Percentiles rank a stretch among this genome's conserved stretches.
These are phyloP conservation scores for Abrus precatorius DNA, from an alignment of 306 rosid genomes.

Conservation along the genomic window DNA sequence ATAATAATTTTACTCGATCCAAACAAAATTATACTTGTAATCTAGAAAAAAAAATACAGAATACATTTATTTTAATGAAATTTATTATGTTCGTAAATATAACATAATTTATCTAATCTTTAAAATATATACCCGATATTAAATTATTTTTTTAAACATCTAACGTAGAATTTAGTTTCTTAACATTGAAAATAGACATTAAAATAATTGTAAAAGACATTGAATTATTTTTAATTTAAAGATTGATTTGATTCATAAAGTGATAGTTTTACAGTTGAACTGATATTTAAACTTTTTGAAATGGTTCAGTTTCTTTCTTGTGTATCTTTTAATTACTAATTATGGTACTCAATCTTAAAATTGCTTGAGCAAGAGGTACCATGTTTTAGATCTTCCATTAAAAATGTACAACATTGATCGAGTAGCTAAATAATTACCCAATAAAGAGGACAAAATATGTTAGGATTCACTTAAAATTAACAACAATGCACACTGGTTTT, in stretches of 20 bases:
- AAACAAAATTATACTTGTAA: too few relatives aligned
- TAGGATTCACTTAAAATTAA: not conserved
- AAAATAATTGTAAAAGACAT: too few relatives aligned
- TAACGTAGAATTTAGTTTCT: not conserved
- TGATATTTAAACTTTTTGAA: too few relatives aligned
- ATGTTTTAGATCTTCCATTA: not conserved
- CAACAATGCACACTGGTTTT: not conserved
- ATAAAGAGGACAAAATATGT: not conserved
- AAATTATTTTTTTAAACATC: too few relatives aligned
- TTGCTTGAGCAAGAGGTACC: not conserved
- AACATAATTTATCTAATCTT: too few relatives aligned
- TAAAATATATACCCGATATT: too few relatives aligned
- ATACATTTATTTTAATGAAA: too few relatives aligned
- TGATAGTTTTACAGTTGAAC: not conserved
- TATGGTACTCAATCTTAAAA: not conserved
- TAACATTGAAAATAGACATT: not conserved
- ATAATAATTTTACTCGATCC: too few relatives aligned
- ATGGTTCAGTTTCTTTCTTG: not conserved
- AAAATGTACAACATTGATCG: not conserved
- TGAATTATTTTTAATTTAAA: not conserved
- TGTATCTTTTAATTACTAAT: not conserved
- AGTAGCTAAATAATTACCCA: not conserved
- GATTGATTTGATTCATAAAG: not conserved
- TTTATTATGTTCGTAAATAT: too few relatives aligned
- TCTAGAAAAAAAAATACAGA: too few relatives aligned